Conservation (phyloP, 2,329 filamentous ascomycete genomes). For the Diaporthe citri region DNA sequence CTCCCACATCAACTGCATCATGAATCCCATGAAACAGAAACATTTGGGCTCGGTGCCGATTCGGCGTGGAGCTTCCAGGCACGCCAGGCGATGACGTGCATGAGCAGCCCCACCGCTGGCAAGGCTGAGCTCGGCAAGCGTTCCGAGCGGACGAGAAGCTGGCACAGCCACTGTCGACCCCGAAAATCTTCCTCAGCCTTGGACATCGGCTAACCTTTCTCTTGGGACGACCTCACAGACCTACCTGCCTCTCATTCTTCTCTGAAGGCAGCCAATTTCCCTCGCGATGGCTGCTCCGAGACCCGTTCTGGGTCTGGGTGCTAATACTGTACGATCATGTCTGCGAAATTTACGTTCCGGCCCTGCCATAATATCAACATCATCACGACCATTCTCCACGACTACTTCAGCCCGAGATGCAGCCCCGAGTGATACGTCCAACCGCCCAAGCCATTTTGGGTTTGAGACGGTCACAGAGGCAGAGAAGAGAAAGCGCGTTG, state of each 20-base stretch:
- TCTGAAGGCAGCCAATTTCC: neutral
- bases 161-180: slow-evolving; percentile 27
- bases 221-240: neutral
- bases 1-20: no score
- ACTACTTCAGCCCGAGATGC: slow-evolving; percentile 22
- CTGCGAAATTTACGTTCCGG: slow-evolving; percentile 24
- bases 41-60: slow-evolving; percentile 24
- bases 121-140: slow-evolving; percentile 36
- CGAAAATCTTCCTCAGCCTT: slow-evolving; percentile 37
- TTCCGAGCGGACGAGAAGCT: slow-evolving; percentile 15
- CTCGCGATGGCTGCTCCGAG: slow-evolving; percentile 34
- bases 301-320: slow-evolving; percentile 25
- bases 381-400: slow-evolving; percentile 32
- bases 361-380: slow-evolving; percentile 30
- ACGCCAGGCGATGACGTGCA: slow-evolving; percentile 31
- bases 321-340: slow-evolving; percentile 31
- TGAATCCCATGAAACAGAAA: neutral
- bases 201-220: slow-evolving; percentile 3
- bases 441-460: slow-evolving; percentile 87
- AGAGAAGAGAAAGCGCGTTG: slow-evolving; percentile 80
- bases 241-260: neutral
- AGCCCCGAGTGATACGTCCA: slow-evolving; percentile 45
- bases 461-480: slow-evolving; percentile 86
- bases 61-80: slow-evolving; percentile 12
- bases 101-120: neutral